Base-by-base conservation (phyloP, 495 filamentous ascomycete species). In the Oleoguttula mirabilis region DNA sequence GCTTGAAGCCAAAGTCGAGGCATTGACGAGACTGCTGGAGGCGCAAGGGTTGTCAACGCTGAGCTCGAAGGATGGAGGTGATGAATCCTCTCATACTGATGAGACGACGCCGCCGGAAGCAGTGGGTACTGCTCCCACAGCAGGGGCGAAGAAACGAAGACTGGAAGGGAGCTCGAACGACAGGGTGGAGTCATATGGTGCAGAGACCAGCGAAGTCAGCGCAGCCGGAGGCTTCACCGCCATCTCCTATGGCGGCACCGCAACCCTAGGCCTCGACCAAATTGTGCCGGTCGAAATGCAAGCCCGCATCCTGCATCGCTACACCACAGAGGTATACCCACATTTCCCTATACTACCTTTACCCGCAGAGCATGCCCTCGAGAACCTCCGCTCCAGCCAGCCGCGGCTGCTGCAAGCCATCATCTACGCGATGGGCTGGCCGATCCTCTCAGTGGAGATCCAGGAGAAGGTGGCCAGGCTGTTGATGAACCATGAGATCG, bases 1-100 rank as follows among this genome's bases (percentile, higher is more conserved):
- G 19, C 34, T 49, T 4, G 46, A 49, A 27, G 46, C 46, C 2
- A 11, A 43, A 25, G 46, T 49, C 6, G 39, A 43, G 15, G 27
- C 32, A 3, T 25, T 49, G 21, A 49, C 38, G 33, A 36, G 21
- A 20, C 31, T 43, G 24, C 46, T 49, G 1, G 32, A 43, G 21
- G 32, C 17, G 12, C 41, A 44, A 36, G 41, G 41, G 4, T 10
- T 44, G 8, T 7, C 25, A 7, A n/a, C 7, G 7, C 7, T 28
- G 25, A 7, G 7, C 25, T 7, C 7, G 7, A n/a, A 28, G 7
- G 25, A n/a, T 28, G 25, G 25, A 28, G 25, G 7, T 7, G 7
- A 7, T 7, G n/a, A 28, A 7, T 7, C 7, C n/a, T 28, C 25
- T n/a, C 7, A 28, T 7, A 28, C 7, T 28, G 7, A 28, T 7